phyloP scores from a whole-genome alignment of 257 asterid genomes.

The Leptodermis oblonga region DNA sequence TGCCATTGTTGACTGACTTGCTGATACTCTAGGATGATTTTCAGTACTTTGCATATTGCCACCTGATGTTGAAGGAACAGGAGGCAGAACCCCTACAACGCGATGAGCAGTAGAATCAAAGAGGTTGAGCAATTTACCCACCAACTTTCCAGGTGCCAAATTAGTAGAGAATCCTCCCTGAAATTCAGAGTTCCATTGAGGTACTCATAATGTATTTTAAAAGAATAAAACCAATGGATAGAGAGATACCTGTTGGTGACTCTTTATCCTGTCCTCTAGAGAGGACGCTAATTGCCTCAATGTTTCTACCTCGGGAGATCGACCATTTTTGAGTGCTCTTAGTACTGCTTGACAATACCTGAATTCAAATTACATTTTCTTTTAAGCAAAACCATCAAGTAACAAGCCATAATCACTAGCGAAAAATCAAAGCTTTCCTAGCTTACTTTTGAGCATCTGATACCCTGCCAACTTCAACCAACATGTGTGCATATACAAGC shows the following conservation, averaged over 20 bases:
- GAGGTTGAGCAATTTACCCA: conserved; percentile 78
- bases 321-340: conserved; percentile 79
- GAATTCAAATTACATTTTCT: conserved; percentile 15
- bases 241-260: conserved; percentile 74
- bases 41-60: conserved; percentile 43
- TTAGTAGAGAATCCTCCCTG: conserved; percentile 96
- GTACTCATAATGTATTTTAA: conserved; percentile 9
- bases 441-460: conserved; percentile 84
- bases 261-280: conserved; percentile 87
- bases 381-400: background rate
- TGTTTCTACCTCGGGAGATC: conserved; percentile 75
- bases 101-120: conserved; percentile 79
- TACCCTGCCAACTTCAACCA: conserved; percentile 95
- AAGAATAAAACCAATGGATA: background rate
- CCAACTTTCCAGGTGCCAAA: conserved; percentile 70
- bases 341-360: conserved; percentile 94
- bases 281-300: conserved; percentile 61
- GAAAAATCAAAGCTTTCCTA: background rate
- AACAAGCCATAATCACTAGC: background rate
- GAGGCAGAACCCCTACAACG: conserved; percentile 77
- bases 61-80: conserved; percentile 45
- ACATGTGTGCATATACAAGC: conserved; percentile 84
- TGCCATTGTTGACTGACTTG: conserved; percentile 93
- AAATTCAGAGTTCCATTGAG: conserved; percentile 27
- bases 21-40: conserved; percentile 62